These are phyloP conservation scores for Paramecium sexaurelia DNA, from an alignment of 73 alveolate species.

Conservation along the genomic window DNA sequence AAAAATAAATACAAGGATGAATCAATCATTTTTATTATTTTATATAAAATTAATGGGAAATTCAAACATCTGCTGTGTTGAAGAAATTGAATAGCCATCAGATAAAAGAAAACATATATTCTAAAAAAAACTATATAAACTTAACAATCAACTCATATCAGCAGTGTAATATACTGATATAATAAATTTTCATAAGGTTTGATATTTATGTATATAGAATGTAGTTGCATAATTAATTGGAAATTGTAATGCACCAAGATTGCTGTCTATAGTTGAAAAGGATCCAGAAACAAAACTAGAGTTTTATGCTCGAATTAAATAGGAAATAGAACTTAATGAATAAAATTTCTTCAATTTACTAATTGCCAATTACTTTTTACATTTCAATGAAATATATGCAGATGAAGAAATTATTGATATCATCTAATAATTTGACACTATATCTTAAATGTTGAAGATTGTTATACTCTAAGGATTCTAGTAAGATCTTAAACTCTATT, in stretches of 20 bases:
- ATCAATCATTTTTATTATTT: neutral
- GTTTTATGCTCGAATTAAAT: neutral
- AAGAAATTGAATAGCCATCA: neutral
- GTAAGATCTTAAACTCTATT: neutral
- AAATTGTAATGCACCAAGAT: neutral
- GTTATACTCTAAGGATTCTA: neutral
- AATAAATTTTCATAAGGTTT: slow-evolving; percentile 20
- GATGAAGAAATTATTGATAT: neutral
- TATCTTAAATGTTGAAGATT: neutral
- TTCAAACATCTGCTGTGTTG: neutral
- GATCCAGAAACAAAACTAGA: neutral
- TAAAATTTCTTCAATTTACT: slow-evolving; percentile 9
- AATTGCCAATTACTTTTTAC: neutral
- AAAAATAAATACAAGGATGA: slow-evolving; percentile 10
- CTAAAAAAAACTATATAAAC: neutral
- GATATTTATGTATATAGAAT: slow-evolving; percentile 22
- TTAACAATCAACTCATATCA: neutral
- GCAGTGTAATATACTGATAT: neutral
- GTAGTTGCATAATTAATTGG: neutral
- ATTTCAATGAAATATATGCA: neutral
- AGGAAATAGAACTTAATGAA: neutral
- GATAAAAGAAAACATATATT: neutral
- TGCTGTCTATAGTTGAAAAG: neutral
- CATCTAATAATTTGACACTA: neutral
- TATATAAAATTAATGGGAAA: neutral